These are phyloP conservation scores for Spergularia azorica DNA, from an alignment of 179 eudicot species.

Conservation along the genomic window DNA sequence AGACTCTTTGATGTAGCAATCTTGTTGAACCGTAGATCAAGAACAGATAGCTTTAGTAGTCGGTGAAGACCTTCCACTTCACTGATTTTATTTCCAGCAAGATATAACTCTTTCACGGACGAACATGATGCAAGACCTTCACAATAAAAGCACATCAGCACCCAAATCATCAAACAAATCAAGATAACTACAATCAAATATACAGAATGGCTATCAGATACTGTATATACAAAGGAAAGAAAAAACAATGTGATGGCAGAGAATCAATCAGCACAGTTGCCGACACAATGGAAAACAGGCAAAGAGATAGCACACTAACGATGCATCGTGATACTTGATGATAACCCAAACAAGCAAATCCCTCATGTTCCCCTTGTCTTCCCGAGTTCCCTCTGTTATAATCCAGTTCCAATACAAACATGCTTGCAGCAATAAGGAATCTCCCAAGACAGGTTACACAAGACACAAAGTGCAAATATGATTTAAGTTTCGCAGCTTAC, in stretches of 20 bases:
- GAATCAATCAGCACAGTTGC: too few relatives aligned
- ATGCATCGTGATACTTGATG: not conserved
- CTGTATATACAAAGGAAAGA: too few relatives aligned
- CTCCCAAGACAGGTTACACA: not conserved
- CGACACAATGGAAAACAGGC: too few relatives aligned
- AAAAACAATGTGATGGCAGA: too few relatives aligned
- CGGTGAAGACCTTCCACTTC: conserved; percentile 99
- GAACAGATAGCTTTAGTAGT: conserved; percentile 71
- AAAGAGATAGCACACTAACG: not conserved
- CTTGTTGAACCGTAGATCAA: conserved; percentile 89
- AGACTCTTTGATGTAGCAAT: conserved; percentile 83
- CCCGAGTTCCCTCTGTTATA: not conserved
- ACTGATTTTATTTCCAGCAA: conserved; percentile 98
- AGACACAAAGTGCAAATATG: not conserved
- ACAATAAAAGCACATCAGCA: conserved; percentile 14
- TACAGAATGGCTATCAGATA: too few relatives aligned
- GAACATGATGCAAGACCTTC: conserved; percentile 86
- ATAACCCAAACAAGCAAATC: conserved; percentile 1
- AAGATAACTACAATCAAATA: not conserved
- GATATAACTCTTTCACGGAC: conserved; percentile 76
- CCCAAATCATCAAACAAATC: not conserved
- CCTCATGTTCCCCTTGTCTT: not conserved
- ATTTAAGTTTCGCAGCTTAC: conserved; percentile 37
- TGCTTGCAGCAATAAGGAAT: not conserved
- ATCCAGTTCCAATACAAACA: not conserved